Evolutionary conservation across 371 early-diverging fungal genomes (phyloP), one percentile per base, ranked within the genome.

Genomic region (Ordospora colligata): DNA sequence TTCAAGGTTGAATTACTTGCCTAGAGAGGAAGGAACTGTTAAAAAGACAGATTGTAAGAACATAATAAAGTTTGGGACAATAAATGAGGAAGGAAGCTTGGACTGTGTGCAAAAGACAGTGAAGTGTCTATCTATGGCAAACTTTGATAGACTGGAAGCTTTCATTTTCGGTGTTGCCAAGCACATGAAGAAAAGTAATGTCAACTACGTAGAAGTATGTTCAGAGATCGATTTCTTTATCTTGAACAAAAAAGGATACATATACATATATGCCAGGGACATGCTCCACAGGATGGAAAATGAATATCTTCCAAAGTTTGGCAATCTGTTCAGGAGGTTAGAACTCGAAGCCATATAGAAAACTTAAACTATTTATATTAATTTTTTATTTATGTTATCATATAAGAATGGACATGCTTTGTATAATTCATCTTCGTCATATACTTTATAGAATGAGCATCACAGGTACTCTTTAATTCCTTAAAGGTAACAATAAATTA

Each of bases 401-500:
- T 32, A 32, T 32, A 32, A 32, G 32, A 32, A 32, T 32, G 32
- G 5, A 32, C 32, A 32, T 32, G 5, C 32, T 32, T 32, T 32
- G 32, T 32, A 32, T 32, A 32, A 5, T 2, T 32, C 32, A 32
- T 5, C 1, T 32, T 32, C 32, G 32, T 32, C 32, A 5, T 32
- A 5, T 32, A 5, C 32, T 32, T 32, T 32, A 32, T 32, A 5
- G 32, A 32, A 32, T 32, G 32, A 32, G 32, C 32, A 32, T 32
- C 32, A 32, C 5, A 32, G 32, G 32, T 5, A 32, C 32, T 63
- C 45, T 81, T 79, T 23, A 32, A 49, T 25, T 76, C 75, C 23
- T 23, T 23, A 52, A 49, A 27, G n/a, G n/a, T 5, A 32, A 32
- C 5, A 32, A 32, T 32, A 32, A 32, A 32, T 32, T 32, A 32